Evolutionary conservation across 139 green algal genomes (phyloP), one percentile per base, ranked within the genome.

Genomic region (Gonium pectorale): DNA sequence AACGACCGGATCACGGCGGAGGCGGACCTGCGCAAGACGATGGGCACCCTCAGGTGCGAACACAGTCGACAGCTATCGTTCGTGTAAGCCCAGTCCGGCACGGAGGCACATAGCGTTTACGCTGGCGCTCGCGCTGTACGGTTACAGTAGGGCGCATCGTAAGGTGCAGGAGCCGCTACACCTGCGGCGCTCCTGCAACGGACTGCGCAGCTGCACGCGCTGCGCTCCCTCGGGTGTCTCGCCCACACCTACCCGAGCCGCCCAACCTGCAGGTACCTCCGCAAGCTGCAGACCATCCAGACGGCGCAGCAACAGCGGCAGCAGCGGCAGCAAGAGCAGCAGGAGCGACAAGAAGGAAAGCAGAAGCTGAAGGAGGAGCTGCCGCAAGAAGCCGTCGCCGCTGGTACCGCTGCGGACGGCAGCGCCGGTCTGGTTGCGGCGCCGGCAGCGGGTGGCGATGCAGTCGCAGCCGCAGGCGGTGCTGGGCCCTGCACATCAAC

Each of bases 1-100:
- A 64, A 82, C 22, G 95, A 98, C 59, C 89, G 89, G 51, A 79
- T 89, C 3, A 52, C 87, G 15, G 90, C 92, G 27, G 85, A 95
- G 46, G 87, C 69, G 22, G 92, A 97, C 43, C 87, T 98, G 38
- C 43, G 38, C 2, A 68, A 80, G 31, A 82, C 74, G 54, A 84
- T 95, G 75, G 90, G 92, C 43, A 95, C 93, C 71, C 88, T 98
- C 52, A 89, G 79, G 79, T 85, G 64, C 0, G n/a, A n/a, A n/a
- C n/a, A n/a, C n/a, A n/a, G n/a, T n/a, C n/a, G n/a, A n/a, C n/a
- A n/a, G n/a, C n/a, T n/a, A n/a, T n/a, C n/a, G n/a, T n/a, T n/a
- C n/a, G n/a, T n/a, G n/a, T n/a, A n/a, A n/a, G n/a, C n/a, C n/a
- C n/a, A n/a, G n/a, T n/a, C n/a, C n/a, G n/a, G n/a, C n/a, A n/a